Conservation (phyloP, 495 filamentous ascomycete species). For the Mytilinidion resinicola region DNA sequence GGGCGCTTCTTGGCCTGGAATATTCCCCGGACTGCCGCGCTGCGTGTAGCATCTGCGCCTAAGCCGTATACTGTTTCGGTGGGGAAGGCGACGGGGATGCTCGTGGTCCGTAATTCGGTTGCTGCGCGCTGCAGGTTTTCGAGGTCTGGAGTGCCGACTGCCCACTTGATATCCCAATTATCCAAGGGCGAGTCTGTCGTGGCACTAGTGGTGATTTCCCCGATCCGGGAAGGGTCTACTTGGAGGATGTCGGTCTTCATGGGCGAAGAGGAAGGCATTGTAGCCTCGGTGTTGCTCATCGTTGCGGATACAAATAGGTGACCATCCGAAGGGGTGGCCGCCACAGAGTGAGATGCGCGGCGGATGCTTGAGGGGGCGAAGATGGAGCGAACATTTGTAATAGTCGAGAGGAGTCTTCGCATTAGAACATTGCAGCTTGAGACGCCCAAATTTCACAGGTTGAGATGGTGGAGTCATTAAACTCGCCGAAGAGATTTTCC, state of each 20-base stretch:
- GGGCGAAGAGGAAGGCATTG: no score
- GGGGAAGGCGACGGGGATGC: slow-evolving; percentile 85
- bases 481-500: no score
- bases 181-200: slow-evolving; percentile 4
- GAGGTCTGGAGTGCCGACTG: slow-evolving; percentile 10
- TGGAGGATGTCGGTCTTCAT: slow-evolving; percentile 24
- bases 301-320: no score
- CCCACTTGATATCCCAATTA: slow-evolving; percentile 21
- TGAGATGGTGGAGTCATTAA: no score
- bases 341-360: no score
- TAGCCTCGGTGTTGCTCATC: no score
- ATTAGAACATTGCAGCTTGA: no score
- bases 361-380: no score
- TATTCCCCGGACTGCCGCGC: slow-evolving; percentile 79
- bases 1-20: slow-evolving; percentile 85
- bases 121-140: slow-evolving; percentile 50
- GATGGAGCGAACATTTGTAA: no score
- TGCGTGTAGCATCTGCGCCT: slow-evolving; percentile 86
- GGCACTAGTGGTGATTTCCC: slow-evolving; percentile 6
- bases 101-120: slow-evolving; percentile 51
- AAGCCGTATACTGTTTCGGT: slow-evolving; percentile 98
- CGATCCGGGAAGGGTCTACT: slow-evolving; percentile 17
- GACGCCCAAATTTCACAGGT: no score
- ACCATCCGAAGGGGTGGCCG: no score
- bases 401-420: no score